A percentile compares a stretch with the other conserved stretches of the same genome.
Conservation (phyloP, 2,329 filamentous ascomycete genomes). For the Aspergillus sp. region DNA sequence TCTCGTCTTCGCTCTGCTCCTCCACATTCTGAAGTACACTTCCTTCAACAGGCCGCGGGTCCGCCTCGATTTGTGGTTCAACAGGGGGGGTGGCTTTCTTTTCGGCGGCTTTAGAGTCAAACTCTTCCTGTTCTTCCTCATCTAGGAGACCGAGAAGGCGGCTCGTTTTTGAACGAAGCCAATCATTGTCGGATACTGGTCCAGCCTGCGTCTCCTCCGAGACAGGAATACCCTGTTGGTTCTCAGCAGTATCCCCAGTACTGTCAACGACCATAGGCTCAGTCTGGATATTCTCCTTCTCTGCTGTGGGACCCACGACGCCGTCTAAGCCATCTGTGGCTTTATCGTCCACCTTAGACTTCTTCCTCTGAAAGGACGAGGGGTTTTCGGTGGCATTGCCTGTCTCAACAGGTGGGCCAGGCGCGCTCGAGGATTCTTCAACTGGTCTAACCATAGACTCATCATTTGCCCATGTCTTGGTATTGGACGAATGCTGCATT, state of each 20-base stretch:
- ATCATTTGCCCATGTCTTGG: slow-evolving; percentile 56
- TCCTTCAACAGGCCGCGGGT: slow-evolving; percentile 9
- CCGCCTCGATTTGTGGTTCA: slow-evolving; percentile 6
- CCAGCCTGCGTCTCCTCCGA: slow-evolving; percentile 22
- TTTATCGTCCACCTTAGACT: slow-evolving; percentile 48
- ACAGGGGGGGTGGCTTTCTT: slow-evolving; percentile 10
- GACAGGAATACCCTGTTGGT: slow-evolving; percentile 12
- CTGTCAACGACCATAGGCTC: slow-evolving; percentile 19
- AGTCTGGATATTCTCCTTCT: slow-evolving; percentile 5
- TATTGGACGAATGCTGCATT: slow-evolving; percentile 62
- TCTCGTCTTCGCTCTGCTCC: background rate
- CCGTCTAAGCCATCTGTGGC: background rate
- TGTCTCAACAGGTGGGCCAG: slow-evolving; percentile 7
- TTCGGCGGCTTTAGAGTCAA: slow-evolving; percentile 27
- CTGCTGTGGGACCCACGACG: background rate
- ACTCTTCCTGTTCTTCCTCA: slow-evolving; percentile 45
- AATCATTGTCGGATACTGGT: slow-evolving; percentile 66
- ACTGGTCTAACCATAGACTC: slow-evolving; percentile 28
- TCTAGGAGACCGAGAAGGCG: slow-evolving; percentile 77
- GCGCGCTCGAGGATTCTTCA: slow-evolving; percentile 5
- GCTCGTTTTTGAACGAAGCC: slow-evolving; percentile 83
- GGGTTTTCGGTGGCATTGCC: slow-evolving; percentile 25
- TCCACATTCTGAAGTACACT: slow-evolving; percentile 5
- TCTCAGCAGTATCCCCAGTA: slow-evolving; percentile 10
- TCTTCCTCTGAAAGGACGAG: slow-evolving; percentile 35